Evolutionary conservation across 495 filamentous ascomycete species (phyloP).

Genomic region (Penicillium ucsense): DNA sequence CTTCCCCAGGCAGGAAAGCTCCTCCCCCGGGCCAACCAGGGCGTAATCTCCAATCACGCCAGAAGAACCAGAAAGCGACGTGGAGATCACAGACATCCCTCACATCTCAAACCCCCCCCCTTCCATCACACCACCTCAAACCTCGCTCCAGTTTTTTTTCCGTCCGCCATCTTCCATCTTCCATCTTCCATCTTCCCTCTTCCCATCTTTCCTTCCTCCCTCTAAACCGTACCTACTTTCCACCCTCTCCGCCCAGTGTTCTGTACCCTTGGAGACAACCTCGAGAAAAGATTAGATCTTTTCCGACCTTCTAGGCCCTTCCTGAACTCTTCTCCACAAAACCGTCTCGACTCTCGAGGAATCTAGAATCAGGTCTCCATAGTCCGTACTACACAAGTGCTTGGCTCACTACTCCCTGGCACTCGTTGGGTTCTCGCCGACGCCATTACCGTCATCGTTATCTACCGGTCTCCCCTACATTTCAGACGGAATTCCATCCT

Average conservation of each 20-base stretch:
- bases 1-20: too few relatives aligned
- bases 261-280: too few relatives aligned
- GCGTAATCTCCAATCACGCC: background rate
- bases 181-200: background rate
- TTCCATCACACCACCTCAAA: background rate
- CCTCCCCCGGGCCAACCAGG: background rate
- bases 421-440: slow-evolving; percentile 3
- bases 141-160: background rate
- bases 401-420: background rate
- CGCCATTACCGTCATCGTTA: slow-evolving; percentile 6
- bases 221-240: background rate
- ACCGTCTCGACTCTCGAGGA: slow-evolving; percentile 6
- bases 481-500: background rate
- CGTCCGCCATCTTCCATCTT: background rate
- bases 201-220: background rate
- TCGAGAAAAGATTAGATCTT: too few relatives aligned
- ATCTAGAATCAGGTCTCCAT: slow-evolving; percentile 1
- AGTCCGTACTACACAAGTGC: background rate
- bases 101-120: background rate
- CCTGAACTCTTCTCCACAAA: background rate
- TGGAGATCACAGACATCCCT: too few relatives aligned
- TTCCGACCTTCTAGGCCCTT: too few relatives aligned
- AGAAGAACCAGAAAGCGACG: background rate
- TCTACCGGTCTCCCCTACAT: background rate
- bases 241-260: too few relatives aligned